Evolutionary conservation across 2,329 filamentous ascomycete genomes (phyloP).

Genomic region (Ambrosiella beaveri): DNA sequence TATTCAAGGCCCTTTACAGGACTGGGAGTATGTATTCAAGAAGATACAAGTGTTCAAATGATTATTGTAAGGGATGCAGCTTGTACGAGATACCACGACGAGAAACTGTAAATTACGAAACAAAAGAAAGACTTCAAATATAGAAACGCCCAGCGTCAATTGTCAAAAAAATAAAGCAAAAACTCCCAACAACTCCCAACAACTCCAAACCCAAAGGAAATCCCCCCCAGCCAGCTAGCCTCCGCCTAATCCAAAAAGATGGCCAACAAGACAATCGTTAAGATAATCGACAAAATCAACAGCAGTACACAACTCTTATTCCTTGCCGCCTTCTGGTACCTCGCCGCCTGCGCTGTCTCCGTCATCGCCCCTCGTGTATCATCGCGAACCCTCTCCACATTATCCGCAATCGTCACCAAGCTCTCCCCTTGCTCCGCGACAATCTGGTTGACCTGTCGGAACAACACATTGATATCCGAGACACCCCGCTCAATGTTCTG

Average conservation of each 20-base stretch:
- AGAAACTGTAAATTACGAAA: slow-evolving; percentile 6
- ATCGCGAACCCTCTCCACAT: slow-evolving; percentile 66
- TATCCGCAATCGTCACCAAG: slow-evolving; percentile 72
- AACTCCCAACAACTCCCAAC: slow-evolving; percentile 16
- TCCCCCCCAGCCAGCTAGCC: neutral
- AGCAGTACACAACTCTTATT: slow-evolving; percentile 89
- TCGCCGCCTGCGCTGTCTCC: slow-evolving; percentile 68
- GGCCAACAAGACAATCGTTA: slow-evolving; percentile 78
- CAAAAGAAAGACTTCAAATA: slow-evolving; percentile 15
- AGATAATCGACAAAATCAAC: slow-evolving; percentile 70
- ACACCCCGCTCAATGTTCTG: slow-evolving; percentile 95
- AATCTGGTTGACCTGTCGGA: slow-evolving; percentile 95
- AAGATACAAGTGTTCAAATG: neutral
- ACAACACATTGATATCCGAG: slow-evolving; percentile 86
- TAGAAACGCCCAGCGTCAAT: slow-evolving; percentile 12
- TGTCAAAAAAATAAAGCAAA: neutral
- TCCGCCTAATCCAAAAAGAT: slow-evolving; percentile 51
- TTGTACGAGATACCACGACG: neutral
- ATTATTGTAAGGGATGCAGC: too few species aligned
- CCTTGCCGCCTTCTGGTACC: slow-evolving; percentile 88
- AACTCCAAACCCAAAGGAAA: slow-evolving; percentile 14
- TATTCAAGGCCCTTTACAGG: too few species aligned
- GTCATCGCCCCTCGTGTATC: slow-evolving; percentile 73
- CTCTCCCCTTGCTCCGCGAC: slow-evolving; percentile 84
- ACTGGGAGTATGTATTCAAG: neutral